Evolutionary conservation across 495 filamentous ascomycete species (phyloP), one percentile per base, ranked within the genome.

Genomic region (Hypoxylon trugodes): DNA sequence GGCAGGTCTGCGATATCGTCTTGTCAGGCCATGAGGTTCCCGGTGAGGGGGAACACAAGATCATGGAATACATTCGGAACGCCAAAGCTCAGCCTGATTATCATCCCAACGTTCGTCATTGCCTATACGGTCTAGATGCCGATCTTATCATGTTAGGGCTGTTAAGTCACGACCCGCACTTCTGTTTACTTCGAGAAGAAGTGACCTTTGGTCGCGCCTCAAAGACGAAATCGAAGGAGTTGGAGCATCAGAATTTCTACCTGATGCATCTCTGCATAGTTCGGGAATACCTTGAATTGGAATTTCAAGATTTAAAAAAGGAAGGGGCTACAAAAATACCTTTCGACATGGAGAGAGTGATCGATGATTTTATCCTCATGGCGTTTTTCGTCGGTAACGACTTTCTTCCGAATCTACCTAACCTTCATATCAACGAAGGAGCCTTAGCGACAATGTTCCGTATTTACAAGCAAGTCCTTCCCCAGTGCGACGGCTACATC

Each of bases 311-410:
- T 42, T 78, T 99, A 46, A 87, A 95, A 74, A 74, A 88, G 66
- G 84, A 89, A n/a, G 89, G 89, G 18, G 82, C 79, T 61, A 81
- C 97, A 69, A 80, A 78, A 24, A 91, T 97, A 64, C 79, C 84
- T 18, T 98, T 95, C 70, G 90, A 99, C 66, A 89, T 98, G 89
- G 96, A 99, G 75, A 87, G 89, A 59, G 86, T 98, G 63, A 97
- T 99, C 75, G 96, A 99, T 68, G 95, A 99, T 80, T 98, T 99
- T 76, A 98, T 99, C 71, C 84, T 99, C 36, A 96, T 99, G 91
- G 93, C 92, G 25, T 99, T 99, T 80, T 99, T 99, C 71, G 92
- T 99, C 72, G 96, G 96, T 73, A 99, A 99, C 74, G 96, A 99
- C 77, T 99, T 99, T 77, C 83, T 99, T 69, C 96, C 96, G 3